phyloP scores from a whole-genome alignment of 345 rosid genomes.

The Turritis glabra region DNA sequence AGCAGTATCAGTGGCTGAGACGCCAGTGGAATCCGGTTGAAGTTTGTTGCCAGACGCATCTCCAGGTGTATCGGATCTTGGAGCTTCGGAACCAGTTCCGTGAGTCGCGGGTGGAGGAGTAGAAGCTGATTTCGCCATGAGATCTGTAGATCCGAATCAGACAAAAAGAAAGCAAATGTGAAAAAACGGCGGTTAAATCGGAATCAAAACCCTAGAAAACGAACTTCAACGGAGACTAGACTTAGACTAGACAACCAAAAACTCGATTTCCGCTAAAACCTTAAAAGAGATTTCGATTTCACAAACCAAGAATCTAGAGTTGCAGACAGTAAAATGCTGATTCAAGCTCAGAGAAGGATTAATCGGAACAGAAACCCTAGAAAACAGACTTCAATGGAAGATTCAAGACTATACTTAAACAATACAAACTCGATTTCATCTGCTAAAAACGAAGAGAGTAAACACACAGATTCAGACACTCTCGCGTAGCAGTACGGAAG shows the following conservation, averaged over 20 bases:
- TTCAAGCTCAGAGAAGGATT: not conserved
- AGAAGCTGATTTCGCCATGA: constrained; percentile 28
- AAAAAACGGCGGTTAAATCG: constrained; percentile 11
- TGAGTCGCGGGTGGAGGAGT: not conserved
- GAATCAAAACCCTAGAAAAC: constrained; percentile 16
- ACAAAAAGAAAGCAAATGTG: not conserved
- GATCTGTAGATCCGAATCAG: constrained; percentile 16
- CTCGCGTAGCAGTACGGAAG: not conserved
- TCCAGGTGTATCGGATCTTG: constrained; percentile 24
- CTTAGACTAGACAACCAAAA: not conserved
- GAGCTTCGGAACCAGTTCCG: not conserved
- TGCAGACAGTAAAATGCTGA: not conserved
- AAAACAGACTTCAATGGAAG: constrained; percentile 10
- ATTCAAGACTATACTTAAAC: not conserved
- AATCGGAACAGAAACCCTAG: constrained; percentile 15
- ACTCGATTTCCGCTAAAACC: constrained; percentile 16
- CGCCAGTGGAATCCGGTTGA: constrained; percentile 23
- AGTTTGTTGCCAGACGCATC: not conserved
- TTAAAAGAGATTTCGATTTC: not conserved
- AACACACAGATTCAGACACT: not conserved
- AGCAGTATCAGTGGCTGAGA: not conserved
- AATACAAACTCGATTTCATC: constrained; percentile 1
- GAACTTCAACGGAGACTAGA: constrained; percentile 9
- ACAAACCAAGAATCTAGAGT: not conserved
- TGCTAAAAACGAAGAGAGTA: constrained; percentile 1